These are phyloP conservation scores for Nidula microcarpa DNA, from an alignment of 768 basidiomycete genomes.

Conservation along the genomic window DNA sequence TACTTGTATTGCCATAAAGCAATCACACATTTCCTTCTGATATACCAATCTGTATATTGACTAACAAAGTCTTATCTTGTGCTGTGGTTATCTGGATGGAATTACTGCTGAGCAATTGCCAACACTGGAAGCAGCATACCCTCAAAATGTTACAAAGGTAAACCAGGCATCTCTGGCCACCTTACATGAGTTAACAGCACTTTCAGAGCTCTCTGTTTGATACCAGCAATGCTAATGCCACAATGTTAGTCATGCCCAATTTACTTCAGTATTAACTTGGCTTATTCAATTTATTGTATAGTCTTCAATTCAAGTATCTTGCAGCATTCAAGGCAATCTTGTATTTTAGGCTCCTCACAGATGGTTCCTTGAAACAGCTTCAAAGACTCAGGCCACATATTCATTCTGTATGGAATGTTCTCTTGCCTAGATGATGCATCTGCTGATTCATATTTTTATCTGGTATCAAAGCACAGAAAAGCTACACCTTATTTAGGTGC, in stretches of 20 bases:
- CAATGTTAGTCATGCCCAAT: conserved; percentile 7
- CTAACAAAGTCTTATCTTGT: not conserved
- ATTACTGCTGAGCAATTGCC: conserved; percentile 7
- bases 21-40: not conserved
- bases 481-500: conserved; percentile 14
- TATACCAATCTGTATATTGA: not conserved
- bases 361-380: conserved; percentile 23
- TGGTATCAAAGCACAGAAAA: conserved; percentile 26
- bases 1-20: conserved; percentile 10
- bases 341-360: conserved; percentile 29
- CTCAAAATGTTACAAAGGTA: conserved; percentile 11
- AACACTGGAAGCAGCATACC: conserved; percentile 14
- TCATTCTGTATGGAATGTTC: conserved; percentile 22
- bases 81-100: conserved; percentile 9
- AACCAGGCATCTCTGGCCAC: not conserved
- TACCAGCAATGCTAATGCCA: conserved; percentile 12
- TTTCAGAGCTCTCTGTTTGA: conserved; percentile 19
- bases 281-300: conserved; percentile 4
- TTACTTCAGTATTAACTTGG: not conserved
- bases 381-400: conserved; percentile 25
- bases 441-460: not conserved
- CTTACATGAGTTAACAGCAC: not conserved
- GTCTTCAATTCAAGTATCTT: conserved; percentile 28
- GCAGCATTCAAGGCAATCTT: conserved; percentile 23
- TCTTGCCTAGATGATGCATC: not conserved